Base-by-base conservation (phyloP, 2,329 filamentous ascomycete genomes). In the Paracorniculantispora psalliotae region DNA sequence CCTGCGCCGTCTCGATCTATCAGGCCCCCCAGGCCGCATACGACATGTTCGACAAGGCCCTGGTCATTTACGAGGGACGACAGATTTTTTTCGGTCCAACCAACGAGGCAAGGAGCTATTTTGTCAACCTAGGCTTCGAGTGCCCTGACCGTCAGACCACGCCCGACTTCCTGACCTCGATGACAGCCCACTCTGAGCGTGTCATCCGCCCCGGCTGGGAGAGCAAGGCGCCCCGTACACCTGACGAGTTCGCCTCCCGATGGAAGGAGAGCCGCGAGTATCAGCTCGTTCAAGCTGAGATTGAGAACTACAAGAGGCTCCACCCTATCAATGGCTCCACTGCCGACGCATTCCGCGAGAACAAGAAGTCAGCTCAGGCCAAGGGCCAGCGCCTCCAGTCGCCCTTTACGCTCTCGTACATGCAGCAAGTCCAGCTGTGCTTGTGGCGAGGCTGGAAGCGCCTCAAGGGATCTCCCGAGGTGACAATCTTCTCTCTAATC, bases 401-500 rank as follows among this genome's bases (percentile, higher is more conserved):
- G 1, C 91, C 92, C 0, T 96, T 88, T 72, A 96, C 91, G 0
- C 77, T 96, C 37, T 93, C 91, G 0, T 90, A 88, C 64, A 53
- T 61, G 4, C 86, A 92, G 72, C 92, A 97, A 72, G 73, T 96
- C 63, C 71, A 81, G 61, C 84, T 97, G 13, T 96, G 92, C 70
- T 77, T 96, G 51, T 86, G 86, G 78, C 88, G 92, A 68, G 91
- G 91, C 12, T 94, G 88, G 77, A 83, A 85, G 67, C 85, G 92
- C 55, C 79, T 96, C 8, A 80, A 78, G 57, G 90, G 89, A 54
- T 92, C 97, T 68, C 87, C 89, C 21, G 88, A 83, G 67, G 76
- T 94, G 65, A 90, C 89, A 0, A 64, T 92, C 23, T 84, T 84
- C 37, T 80, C 85, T 60, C 79, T 87, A 21, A 75, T 91, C 58